phyloP scores from a whole-genome alignment of 139 green algal species.

The Micractinium sp. region DNA sequence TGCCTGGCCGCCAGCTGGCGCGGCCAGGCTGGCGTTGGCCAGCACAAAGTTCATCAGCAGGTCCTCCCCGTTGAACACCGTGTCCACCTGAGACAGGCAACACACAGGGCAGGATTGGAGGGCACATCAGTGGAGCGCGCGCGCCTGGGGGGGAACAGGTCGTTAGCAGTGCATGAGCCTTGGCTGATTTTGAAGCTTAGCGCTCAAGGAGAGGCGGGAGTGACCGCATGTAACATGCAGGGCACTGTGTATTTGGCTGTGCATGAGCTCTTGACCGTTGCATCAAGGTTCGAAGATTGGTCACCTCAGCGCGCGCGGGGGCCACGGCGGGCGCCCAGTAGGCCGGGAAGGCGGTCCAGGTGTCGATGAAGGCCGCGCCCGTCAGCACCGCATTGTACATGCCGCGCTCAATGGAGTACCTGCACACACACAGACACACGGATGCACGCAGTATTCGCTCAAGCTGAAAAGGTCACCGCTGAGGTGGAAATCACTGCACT shows the following conservation, averaged over 20 bases:
- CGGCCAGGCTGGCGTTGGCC: conserved; percentile 15
- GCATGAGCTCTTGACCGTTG: not conserved
- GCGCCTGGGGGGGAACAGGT: not conserved
- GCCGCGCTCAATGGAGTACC: conserved; percentile 33
- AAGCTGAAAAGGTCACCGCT: too few species aligned
- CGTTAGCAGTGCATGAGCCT: not conserved
- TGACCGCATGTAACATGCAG: too few species aligned
- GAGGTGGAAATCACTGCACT: too few species aligned
- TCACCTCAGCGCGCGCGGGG: not conserved
- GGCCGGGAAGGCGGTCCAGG: conserved; percentile 22
- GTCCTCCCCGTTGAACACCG: conserved; percentile 65
- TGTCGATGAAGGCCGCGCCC: conserved; percentile 60
- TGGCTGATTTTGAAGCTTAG: too few species aligned
- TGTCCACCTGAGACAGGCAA: conserved; percentile 38
- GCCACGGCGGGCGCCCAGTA: conserved; percentile 46
- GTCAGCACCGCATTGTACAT: conserved; percentile 60
- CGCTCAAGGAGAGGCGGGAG: not conserved
- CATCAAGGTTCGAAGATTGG: too few species aligned
- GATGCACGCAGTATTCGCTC: too few species aligned
- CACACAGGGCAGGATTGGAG: not conserved
- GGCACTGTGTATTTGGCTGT: not conserved
- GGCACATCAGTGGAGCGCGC: not conserved
- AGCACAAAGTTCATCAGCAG: conserved; percentile 66
- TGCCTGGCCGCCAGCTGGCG: not conserved
- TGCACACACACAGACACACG: not conserved